Percentiles rank a stretch among this genome's conserved stretches.
phyloP scores from a whole-genome alignment of 129 eudicot genomes.

The Chrysanthemum seticuspe region DNA sequence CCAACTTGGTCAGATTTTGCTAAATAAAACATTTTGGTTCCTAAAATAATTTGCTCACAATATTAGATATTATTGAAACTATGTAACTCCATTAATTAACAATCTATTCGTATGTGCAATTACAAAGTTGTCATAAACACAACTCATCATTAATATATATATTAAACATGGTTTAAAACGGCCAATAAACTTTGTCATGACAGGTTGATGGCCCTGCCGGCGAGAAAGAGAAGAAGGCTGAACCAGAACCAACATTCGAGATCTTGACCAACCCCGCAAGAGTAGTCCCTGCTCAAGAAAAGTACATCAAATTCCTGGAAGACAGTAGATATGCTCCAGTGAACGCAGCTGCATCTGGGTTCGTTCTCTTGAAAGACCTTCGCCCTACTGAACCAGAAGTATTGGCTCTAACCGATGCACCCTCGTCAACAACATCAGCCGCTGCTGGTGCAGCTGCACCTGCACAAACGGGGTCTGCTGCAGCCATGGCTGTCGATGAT shows the following conservation, averaged over 20 bases:
- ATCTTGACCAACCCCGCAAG: constrained; percentile 84
- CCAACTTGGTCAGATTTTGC: too few relatives aligned
- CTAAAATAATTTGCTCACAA: too few relatives aligned
- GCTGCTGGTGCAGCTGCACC: constrained; percentile 50
- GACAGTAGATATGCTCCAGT: constrained; percentile 83
- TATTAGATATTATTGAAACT: too few relatives aligned
- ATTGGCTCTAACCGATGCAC: constrained; percentile 71
- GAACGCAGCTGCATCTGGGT: constrained; percentile 84
- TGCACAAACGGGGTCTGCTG: constrained; percentile 54
- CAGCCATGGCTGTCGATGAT: constrained; percentile 86
- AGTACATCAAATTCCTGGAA: constrained; percentile 70
- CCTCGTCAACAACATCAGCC: constrained; percentile 53
- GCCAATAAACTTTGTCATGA: too few relatives aligned
- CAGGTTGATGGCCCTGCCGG: constrained; percentile 65
- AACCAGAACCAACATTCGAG: constrained; percentile 81
- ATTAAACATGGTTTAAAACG: too few relatives aligned
- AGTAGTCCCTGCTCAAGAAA: constrained; percentile 92
- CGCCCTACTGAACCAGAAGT: constrained; percentile 87
- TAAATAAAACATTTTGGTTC: too few relatives aligned
- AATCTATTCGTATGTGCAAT: too few relatives aligned
- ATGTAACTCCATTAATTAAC: too few relatives aligned
- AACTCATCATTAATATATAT: too few relatives aligned
- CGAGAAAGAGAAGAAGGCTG: constrained; percentile 81
- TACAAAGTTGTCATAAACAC: too few relatives aligned
- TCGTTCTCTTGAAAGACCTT: constrained; percentile 76